These are phyloP conservation scores for barrel medic (Medicago truncatula) DNA, from an alignment of 306 rosid genomes.

Conservation along the genomic window MtrunA17r5.0-ANR NC_053043.1:37557501-37558000, in stretches of 20 bases:
- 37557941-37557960: conserved; percentile 40
- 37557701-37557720: conserved; percentile 28
- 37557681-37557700: not conserved
- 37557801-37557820: conserved; percentile 49
- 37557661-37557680: not conserved
- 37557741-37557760: not conserved
- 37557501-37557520: conserved; percentile 79
- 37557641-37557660: not conserved
- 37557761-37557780: not conserved
- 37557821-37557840: not conserved
- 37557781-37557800: conserved; percentile 30
- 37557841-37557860: not conserved
- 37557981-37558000: conserved; percentile 28
- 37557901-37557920: conserved; percentile 5
- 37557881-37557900: conserved; percentile 14
- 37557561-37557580: conserved; percentile 81
- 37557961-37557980: not conserved
- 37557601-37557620: conserved; percentile 9
- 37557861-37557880: conserved; percentile 29
- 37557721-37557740: not conserved
- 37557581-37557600: conserved; percentile 38
- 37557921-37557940: not conserved
- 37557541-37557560: conserved; percentile 96
- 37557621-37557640: not conserved
- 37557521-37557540: conserved; percentile 85